phyloP scores from a whole-genome alignment of 345 rosid genomes.

The Corchorus olitorius region DNA sequence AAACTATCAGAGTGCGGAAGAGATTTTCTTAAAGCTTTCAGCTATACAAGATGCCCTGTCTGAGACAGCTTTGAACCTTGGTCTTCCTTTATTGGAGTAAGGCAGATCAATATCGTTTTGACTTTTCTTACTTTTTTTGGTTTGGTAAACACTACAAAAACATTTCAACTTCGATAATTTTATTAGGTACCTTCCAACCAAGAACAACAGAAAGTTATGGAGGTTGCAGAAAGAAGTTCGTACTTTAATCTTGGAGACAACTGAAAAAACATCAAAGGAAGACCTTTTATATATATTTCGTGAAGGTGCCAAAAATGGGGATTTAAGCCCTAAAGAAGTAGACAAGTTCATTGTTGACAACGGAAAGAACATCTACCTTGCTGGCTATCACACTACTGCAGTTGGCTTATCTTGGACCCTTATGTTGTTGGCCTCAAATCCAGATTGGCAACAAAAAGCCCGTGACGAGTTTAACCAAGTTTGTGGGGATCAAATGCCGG shows the following conservation, averaged over 20 bases:
- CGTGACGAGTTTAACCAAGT: slow-evolving; percentile 36
- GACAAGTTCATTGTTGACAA: slow-evolving; percentile 43
- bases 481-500: slow-evolving; percentile 25
- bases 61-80: too few species aligned
- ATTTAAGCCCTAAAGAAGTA: slow-evolving; percentile 16
- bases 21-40: too few species aligned
- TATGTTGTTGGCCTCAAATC: slow-evolving; percentile 44
- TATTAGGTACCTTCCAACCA: too few species aligned
- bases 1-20: too few species aligned
- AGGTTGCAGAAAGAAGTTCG: too few species aligned
- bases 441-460: slow-evolving; percentile 43
- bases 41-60: too few species aligned
- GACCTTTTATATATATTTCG: slow-evolving; percentile 34
- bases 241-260: neutral
- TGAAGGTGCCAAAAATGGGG: slow-evolving; percentile 29
- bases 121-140: too few species aligned
- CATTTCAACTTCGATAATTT: too few species aligned
- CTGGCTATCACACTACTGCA: slow-evolving; percentile 44
- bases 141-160: too few species aligned
- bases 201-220: too few species aligned
- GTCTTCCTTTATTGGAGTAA: too few species aligned
- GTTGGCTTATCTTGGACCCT: slow-evolving; percentile 41
- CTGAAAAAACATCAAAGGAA: neutral
- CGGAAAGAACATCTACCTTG: slow-evolving; percentile 46
- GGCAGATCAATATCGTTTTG: too few species aligned